A percentile compares a stretch with the other conserved stretches of the same genome.
Conservation (phyloP, 2,329 filamentous ascomycete species). For the Verticillium longisporum region DNA sequence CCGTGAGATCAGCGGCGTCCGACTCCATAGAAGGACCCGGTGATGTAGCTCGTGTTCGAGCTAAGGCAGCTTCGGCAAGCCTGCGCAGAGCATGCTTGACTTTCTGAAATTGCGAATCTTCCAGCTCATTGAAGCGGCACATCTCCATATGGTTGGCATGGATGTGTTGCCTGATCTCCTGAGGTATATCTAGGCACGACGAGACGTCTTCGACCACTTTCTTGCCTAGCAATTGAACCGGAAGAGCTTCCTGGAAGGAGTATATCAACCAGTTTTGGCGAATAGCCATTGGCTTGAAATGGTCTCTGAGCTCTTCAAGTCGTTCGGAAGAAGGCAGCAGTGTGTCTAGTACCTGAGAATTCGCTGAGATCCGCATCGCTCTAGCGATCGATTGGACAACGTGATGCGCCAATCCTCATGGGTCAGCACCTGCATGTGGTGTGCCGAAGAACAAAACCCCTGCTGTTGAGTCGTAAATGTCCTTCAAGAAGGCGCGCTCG, state of each 20-base stretch:
- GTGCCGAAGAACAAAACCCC: conserved; percentile 27
- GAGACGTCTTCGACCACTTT: conserved; percentile 28
- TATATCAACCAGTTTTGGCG: conserved; percentile 23
- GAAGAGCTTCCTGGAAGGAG: conserved; percentile 25
- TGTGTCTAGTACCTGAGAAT: conserved; percentile 23
- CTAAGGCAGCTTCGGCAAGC: not conserved
- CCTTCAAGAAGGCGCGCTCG: conserved; percentile 3
- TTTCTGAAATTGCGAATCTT: conserved; percentile 24
- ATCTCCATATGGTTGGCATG: conserved; percentile 25
- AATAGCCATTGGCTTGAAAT: conserved; percentile 20
- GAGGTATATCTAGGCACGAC: conserved; percentile 22
- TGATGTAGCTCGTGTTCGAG: not conserved
- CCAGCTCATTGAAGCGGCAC: conserved; percentile 21
- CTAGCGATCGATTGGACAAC: conserved; percentile 9
- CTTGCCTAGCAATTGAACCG: not conserved
- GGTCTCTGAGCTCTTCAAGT: conserved; percentile 21
- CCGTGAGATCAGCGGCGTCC: not conserved
- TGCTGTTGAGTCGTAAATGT: conserved; percentile 14
- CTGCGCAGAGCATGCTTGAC: conserved; percentile 9
- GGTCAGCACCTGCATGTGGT: conserved; percentile 20
- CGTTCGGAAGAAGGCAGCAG: conserved; percentile 25
- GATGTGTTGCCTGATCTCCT: conserved; percentile 26
- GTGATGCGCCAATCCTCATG: conserved; percentile 14
- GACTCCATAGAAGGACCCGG: not conserved
- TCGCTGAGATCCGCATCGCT: conserved; percentile 16